Conservation (phyloP, 495 filamentous ascomycete species). For the Astrothelium subdiscretum region DNA sequence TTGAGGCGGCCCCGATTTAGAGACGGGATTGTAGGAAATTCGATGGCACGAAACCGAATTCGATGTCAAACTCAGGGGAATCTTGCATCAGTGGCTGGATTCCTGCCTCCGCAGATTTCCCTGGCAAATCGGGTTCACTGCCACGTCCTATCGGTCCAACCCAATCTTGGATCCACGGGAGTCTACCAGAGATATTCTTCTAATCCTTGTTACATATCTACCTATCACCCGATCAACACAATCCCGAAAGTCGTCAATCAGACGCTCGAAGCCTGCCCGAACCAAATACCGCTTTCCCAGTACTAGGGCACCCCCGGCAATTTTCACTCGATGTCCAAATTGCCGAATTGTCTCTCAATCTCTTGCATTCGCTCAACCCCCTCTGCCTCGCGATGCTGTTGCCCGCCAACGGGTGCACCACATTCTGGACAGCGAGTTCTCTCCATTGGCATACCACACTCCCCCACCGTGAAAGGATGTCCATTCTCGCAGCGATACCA, state of each 20-base stretch:
- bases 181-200: neutral
- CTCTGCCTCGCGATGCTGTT: constrained; percentile 37
- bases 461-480: constrained; percentile 61
- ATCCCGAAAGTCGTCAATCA: too few species aligned
- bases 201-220: neutral
- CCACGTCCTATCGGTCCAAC: neutral
- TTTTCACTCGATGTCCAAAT: constrained; percentile 4
- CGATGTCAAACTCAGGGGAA: neutral
- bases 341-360: constrained; percentile 35
- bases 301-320: neutral
- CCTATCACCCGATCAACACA: too few species aligned
- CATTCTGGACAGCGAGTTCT: constrained; percentile 54
- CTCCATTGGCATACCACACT: constrained; percentile 64
- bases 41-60: neutral
- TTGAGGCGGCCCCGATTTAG: neutral
- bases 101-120: neutral
- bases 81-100: neutral
- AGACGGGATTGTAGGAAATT: neutral
- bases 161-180: neutral
- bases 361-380: constrained; percentile 42
- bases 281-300: neutral
- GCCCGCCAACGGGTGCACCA: constrained; percentile 47
- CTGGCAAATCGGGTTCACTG: neutral
- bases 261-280: neutral
- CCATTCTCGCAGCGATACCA: constrained; percentile 56